Percentiles rank a stretch among this genome's conserved stretches.
Conservation (phyloP, 106 monocot genomes). For the Dendrobium huoshanense region DNA sequence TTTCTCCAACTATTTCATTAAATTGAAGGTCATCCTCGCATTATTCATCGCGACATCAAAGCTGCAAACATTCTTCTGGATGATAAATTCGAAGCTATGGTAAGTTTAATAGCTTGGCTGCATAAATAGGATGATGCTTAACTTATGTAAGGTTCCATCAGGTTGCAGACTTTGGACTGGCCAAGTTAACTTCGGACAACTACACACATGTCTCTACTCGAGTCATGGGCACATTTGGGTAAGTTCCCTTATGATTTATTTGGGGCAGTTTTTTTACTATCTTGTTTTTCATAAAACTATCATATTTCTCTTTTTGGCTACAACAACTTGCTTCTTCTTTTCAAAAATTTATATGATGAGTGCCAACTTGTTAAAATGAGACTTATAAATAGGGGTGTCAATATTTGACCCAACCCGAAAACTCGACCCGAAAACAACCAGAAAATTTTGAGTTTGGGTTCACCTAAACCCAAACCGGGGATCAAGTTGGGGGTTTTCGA, state of each 20-base stretch:
- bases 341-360: too few species aligned
- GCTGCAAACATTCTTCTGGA: slow-evolving; percentile 75
- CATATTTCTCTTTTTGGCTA: too few species aligned
- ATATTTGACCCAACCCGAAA: too few species aligned
- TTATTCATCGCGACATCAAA: slow-evolving; percentile 91
- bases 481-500: too few species aligned
- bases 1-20: background rate
- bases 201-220: slow-evolving; percentile 88
- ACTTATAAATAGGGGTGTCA: too few species aligned
- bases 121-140: background rate
- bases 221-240: slow-evolving; percentile 93
- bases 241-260: slow-evolving; percentile 2
- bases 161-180: slow-evolving; percentile 92
- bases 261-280: too few species aligned
- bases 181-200: slow-evolving; percentile 75
- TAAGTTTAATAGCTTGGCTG: slow-evolving; percentile 7
- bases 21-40: slow-evolving; percentile 66
- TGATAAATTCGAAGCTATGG: slow-evolving; percentile 81
- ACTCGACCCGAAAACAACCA: too few species aligned
- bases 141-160: slow-evolving; percentile 7
- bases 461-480: too few species aligned
- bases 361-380: too few species aligned
- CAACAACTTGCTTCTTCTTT: too few species aligned
- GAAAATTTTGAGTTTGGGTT: too few species aligned
- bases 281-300: too few species aligned